Evolutionary conservation across 352 stramenopile species (phyloP).

Genomic region (Halophytophthora polymorphica): DNA sequence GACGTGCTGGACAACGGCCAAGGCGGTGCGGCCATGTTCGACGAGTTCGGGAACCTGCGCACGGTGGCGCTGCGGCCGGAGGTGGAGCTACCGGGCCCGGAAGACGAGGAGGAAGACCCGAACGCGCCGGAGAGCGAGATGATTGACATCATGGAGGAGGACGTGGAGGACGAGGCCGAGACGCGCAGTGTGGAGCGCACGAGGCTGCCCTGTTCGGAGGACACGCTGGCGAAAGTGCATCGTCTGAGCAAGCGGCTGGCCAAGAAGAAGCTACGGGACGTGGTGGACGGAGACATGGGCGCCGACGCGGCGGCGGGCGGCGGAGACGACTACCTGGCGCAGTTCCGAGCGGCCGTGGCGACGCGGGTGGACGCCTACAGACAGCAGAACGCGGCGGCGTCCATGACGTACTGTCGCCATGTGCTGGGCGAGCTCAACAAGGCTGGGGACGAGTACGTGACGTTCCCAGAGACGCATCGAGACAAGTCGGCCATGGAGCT

Average conservation of each 20-base stretch:
- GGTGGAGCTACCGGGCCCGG: constrained; percentile 9
- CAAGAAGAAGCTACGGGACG: constrained; percentile 70
- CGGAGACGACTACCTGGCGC: constrained; percentile 56
- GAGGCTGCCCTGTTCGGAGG: constrained; percentile 60
- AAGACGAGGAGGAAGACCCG: constrained; percentile 31
- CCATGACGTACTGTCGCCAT: constrained; percentile 79
- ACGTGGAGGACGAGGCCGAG: constrained; percentile 20
- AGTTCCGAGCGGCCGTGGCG: constrained; percentile 50
- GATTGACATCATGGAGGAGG: constrained; percentile 68
- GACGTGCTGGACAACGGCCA: constrained; percentile 54
- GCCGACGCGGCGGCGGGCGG: constrained; percentile 40
- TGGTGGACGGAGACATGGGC: constrained; percentile 65
- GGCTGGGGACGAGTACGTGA: constrained; percentile 39
- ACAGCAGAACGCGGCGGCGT: constrained; percentile 78
- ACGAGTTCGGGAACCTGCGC: constrained; percentile 72
- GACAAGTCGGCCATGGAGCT: constrained; percentile 76
- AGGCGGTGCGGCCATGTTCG: constrained; percentile 65
- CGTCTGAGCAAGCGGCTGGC: constrained; percentile 66
- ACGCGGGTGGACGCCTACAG: constrained; percentile 49
- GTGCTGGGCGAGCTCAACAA: constrained; percentile 46
- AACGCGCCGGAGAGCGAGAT: constrained; percentile 47
- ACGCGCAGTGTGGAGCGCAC: constrained; percentile 43
- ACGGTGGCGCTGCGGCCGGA: constrained; percentile 28
- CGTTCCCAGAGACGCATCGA: constrained; percentile 18
- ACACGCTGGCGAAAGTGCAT: constrained; percentile 58